Base-by-base conservation (phyloP, 345 rosid genomes). In the Arabidopsis thaliana region DNA sequence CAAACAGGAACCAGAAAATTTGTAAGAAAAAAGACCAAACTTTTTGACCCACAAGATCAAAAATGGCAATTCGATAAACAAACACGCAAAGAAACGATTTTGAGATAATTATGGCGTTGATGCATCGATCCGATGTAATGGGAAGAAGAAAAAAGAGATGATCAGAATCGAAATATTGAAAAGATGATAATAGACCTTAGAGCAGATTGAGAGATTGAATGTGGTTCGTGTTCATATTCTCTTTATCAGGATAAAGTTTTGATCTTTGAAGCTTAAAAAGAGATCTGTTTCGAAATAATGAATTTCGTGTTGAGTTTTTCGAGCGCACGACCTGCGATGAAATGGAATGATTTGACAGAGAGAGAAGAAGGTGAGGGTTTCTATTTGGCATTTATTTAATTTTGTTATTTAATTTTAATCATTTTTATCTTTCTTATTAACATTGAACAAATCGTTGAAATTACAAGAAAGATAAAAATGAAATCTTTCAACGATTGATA, bases 271-370 rank as follows among this genome's bases (percentile, higher is more conserved):
- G 6, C n/a, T 44, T 2, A 53, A 38, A 38, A 52, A 52, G 6
- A 69, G 55, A 69, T 69, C 55, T 8, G 63, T 40, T 40, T 40
- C 4, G 30, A 52, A 48, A 24, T 41, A 30, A 53, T 53, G 41
- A 23, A 65, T 23, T 36, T 23, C 20, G 59, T 24, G 32, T 28
- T 28, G 7, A 36, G 36, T 30, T 68, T 52, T 68, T 41, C 48
- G 72, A 53, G 52, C 37, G 62, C 72, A 68, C 72, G 62, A 63
- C 67, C 53, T 63, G 25, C 67, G 52, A 68, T 10, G 25, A 41
- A 52, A 52, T 41, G 61, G 24, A 53, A 40, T 53, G 30, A 68
- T 53, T 28, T 28, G 72, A 55, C 62, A 68, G 7, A 57, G 57
- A 56, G 13, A 4, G 5, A 13, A 24, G 7, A 28, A 41, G 58